Evolutionary conservation across 2,329 filamentous ascomycete species (phyloP).

Genomic region (Onygenales sp.): DNA sequence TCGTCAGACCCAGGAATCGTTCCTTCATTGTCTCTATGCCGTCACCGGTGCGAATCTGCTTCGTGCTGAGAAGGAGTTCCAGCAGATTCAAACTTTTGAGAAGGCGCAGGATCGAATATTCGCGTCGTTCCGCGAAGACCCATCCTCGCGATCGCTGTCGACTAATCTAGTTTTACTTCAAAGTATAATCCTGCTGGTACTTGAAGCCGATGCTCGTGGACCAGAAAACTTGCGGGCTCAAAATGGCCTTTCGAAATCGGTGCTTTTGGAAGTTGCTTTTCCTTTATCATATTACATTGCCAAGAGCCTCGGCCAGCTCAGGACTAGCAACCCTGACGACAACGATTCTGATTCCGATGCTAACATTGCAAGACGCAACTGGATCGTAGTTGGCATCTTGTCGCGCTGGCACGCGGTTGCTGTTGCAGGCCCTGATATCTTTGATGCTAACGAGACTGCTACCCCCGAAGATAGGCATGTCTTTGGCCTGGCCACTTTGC

Average conservation of each 20-base stretch:
- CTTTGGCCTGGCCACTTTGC: constrained; percentile 25
- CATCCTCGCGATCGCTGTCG: constrained; percentile 21
- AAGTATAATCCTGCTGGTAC: constrained; percentile 30
- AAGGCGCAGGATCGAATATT: constrained; percentile 32
- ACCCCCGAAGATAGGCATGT: constrained; percentile 30
- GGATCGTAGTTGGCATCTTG: constrained; percentile 30
- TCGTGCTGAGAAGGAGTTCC: constrained; percentile 24
- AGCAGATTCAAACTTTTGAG: constrained; percentile 24
- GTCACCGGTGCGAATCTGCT: constrained; percentile 28
- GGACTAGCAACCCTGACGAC: constrained; percentile 21
- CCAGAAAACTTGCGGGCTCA: constrained; percentile 33
- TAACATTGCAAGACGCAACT: constrained; percentile 30
- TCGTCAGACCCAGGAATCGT: constrained; percentile 31
- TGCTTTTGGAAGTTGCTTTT: constrained; percentile 29
- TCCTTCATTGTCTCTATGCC: constrained; percentile 30
- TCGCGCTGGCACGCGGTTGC: constrained; percentile 34
- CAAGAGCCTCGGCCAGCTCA: constrained; percentile 29
- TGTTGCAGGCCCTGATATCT: constrained; percentile 29
- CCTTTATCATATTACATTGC: constrained; percentile 30
- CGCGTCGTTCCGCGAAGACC: constrained; percentile 28
- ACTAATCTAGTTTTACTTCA: constrained; percentile 34
- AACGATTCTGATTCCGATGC: constrained; percentile 31
- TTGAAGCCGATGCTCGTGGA: constrained; percentile 33
- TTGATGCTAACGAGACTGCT: constrained; percentile 28
- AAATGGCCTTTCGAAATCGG: constrained; percentile 30